phyloP scores from a whole-genome alignment of 148 eudicot species.

The Beta vulgaris region DNA sequence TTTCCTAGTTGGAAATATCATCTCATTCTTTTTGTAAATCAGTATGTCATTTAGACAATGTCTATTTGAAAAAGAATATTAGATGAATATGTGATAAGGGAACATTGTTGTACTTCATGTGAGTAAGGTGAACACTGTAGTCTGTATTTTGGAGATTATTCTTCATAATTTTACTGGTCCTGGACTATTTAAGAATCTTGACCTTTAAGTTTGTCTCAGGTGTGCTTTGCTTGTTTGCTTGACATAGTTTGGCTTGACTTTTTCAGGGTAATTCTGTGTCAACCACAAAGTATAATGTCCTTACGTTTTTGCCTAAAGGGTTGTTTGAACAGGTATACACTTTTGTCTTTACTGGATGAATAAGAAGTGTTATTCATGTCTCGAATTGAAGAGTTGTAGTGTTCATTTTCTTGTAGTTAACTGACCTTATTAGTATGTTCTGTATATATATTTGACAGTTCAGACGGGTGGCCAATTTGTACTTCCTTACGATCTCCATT shows the following conservation, averaged over 20 bases:
- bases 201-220: not conserved
- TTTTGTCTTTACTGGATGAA: not conserved
- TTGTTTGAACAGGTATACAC: constrained; percentile 81
- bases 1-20: not conserved
- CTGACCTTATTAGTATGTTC: constrained; percentile 14
- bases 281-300: constrained; percentile 75
- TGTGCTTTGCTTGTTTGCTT: constrained; percentile 5
- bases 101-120: not conserved
- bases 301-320: constrained; percentile 83
- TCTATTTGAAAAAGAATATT: not conserved
- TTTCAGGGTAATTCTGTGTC: constrained; percentile 84
- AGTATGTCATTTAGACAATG: too few relatives aligned
- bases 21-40: not conserved
- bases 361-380: not conserved
- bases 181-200: not conserved
- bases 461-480: constrained; percentile 87
- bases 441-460: constrained; percentile 57
- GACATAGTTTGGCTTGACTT: constrained; percentile 15
- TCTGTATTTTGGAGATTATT: not conserved
- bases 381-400: too few relatives aligned
- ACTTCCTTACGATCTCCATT: constrained; percentile 77
- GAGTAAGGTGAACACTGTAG: not conserved
- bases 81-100: not conserved
- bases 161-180: not conserved
- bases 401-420: not conserved